Evolutionary conservation across 1,284 basidiomycete genomes (phyloP).

Genomic region (Cystobasidiaceae sp.): DNA sequence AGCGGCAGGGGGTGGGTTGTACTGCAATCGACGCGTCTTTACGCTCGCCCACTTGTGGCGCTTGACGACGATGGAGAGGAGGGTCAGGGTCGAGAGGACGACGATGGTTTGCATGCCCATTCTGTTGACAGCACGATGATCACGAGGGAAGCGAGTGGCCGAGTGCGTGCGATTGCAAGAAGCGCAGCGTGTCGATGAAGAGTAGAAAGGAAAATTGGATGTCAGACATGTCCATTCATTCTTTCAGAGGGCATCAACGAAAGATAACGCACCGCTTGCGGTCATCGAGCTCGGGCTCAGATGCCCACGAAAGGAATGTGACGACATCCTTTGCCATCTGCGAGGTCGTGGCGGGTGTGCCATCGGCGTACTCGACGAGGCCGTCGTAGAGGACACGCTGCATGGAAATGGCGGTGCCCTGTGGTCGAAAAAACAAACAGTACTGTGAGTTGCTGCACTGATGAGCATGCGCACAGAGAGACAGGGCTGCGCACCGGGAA

Average conservation of each 20-base stretch:
- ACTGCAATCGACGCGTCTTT: constrained; percentile 56
- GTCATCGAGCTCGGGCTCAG: constrained; percentile 97
- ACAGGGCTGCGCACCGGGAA: constrained; percentile 47
- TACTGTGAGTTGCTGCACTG: too few species aligned
- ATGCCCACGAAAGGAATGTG: constrained; percentile 67
- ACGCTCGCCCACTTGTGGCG: constrained; percentile 88
- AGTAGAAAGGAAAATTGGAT: too few species aligned
- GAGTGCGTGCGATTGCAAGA: too few species aligned
- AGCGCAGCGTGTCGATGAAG: too few species aligned
- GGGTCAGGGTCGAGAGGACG: constrained; percentile 74
- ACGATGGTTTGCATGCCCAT: constrained; percentile 68
- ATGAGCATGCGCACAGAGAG: too few species aligned
- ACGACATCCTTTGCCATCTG: constrained; percentile 99
- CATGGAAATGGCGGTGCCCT: constrained; percentile 94
- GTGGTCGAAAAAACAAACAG: too few species aligned
- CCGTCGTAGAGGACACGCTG: constrained; percentile 80
- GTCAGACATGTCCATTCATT: too few species aligned
- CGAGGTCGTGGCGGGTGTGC: constrained; percentile 92
- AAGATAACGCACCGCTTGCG: constrained; percentile 64
- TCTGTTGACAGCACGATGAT: too few species aligned
- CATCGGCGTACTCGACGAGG: constrained; percentile 89
- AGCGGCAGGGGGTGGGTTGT: constrained; percentile 29
- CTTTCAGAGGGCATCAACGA: neutral
- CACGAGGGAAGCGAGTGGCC: too few species aligned
- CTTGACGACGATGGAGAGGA: constrained; percentile 82